Base-by-base conservation (phyloP, 1,284 basidiomycete genomes). In the Mycena sp. region DNA sequence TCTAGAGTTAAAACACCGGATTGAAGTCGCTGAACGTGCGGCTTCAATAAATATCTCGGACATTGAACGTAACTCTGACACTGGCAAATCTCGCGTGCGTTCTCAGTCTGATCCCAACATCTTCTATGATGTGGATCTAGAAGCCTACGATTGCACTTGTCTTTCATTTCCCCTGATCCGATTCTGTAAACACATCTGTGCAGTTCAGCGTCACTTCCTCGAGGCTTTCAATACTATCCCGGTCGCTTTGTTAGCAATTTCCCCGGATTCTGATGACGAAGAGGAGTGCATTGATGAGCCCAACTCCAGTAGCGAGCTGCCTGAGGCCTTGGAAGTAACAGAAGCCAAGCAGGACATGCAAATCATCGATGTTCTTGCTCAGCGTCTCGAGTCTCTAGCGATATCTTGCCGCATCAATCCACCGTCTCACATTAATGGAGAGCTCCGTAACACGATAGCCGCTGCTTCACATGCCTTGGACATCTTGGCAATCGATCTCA, bases 161-260 rank as follows among this genome's bases (percentile, higher is more conserved):
- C 41, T 44, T 14, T 44, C 41, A 9, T 60, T 60, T 35, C 52
- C 38, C 3, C 40, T 61, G 21, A 61, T 61, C 12, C 25, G 16
- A 7, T 61, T 56, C 41, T 61, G 59, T 41, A 61, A 61, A 43
- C 59, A 61, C 32, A 38, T 61, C 12, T 30, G 35, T 28, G 59
- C 58, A 16, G n/a, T 32, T 38, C 14, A 58, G 63, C 28, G 37
- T 40, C 38, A 41, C 49, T 3, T 64, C 25, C 51, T 58, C 51
- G 10, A 14, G n/a, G 11, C 32, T 56, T 25, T 17, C 11, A 7
- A 61, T 14, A 35, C 7, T 37, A 26, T 63, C 56, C 61, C 58
- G 45, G 37, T 56, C 58, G 19, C 26, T 14, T 35, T 35, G 14
- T 9, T 35, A 35, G 14, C 32, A 35, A 14, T 7, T 14, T 35